Evolutionary conservation across 2,329 filamentous ascomycete species (phyloP).

Genomic region (Purpureocillium takamizusanense): DNA sequence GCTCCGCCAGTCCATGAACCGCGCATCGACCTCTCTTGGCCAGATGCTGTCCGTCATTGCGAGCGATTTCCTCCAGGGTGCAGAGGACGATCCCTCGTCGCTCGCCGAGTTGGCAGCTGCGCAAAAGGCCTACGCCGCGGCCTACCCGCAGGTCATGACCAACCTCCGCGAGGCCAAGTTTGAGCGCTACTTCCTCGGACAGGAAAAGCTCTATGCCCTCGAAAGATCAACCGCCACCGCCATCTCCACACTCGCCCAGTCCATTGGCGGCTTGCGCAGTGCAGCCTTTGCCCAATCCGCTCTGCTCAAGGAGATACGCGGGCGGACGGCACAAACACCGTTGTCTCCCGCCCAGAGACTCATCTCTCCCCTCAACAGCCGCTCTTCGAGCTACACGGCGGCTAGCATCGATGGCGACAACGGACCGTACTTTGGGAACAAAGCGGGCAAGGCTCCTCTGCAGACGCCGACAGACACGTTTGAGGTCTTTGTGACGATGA

Average conservation of each 20-base stretch:
- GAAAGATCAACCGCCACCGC: conserved; percentile 71
- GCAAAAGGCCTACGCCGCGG: conserved; percentile 50
- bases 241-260: conserved; percentile 73
- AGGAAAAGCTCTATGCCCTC: conserved; percentile 64
- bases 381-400: not conserved
- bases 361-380: not conserved
- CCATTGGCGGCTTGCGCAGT: conserved; percentile 76
- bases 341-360: not conserved
- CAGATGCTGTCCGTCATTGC: conserved; percentile 73
- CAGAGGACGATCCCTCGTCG: conserved; percentile 51
- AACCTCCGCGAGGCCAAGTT: conserved; percentile 74
- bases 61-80: conserved; percentile 69
- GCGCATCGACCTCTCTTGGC: conserved; percentile 63
- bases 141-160: conserved; percentile 56
- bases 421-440: conserved; percentile 21
- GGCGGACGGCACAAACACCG: not conserved
- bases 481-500: conserved; percentile 71
- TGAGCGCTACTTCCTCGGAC: conserved; percentile 72
- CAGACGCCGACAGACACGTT: conserved; percentile 63
- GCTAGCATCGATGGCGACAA: not conserved
- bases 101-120: conserved; percentile 50
- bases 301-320: conserved; percentile 54
- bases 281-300: conserved; percentile 80
- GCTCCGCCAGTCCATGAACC: conserved; percentile 61
- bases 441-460: not conserved